These are phyloP conservation scores for Encephalitozoon intestinalis DNA, from an alignment of 371 early-diverging fungal genomes.

Conservation along the genomic window DNA sequence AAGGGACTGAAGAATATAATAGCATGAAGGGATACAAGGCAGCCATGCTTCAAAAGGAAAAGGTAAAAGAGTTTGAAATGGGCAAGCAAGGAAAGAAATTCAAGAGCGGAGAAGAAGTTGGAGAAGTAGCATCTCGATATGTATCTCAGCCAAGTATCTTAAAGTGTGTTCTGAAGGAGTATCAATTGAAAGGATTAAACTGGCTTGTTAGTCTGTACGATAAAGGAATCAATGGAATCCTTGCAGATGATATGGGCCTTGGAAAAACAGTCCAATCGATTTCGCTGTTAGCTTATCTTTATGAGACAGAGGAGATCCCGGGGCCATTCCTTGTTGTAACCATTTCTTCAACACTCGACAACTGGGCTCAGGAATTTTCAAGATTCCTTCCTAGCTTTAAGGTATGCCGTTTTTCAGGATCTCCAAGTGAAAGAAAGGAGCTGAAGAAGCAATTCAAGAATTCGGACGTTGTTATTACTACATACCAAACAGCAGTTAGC, in stretches of 20 bases:
- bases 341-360: conserved; percentile 84
- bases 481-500: conserved; percentile 77
- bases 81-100: not conserved
- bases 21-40: conserved; percentile 58
- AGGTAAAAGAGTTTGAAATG: not conserved
- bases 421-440: conserved; percentile 72
- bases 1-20: not conserved
- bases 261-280: conserved; percentile 93
- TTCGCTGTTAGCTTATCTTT: conserved; percentile 75
- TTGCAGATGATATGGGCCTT: conserved; percentile 92
- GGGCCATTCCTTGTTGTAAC: conserved; percentile 89
- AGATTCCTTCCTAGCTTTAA: conserved; percentile 78
- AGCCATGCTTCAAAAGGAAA: conserved; percentile 4
- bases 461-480: conserved; percentile 73
- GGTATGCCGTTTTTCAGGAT: conserved; percentile 81
- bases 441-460: conserved; percentile 64
- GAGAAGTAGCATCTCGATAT: not conserved
- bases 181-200: conserved; percentile 92
- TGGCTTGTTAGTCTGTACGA: conserved; percentile 92
- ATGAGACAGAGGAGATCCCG: conserved; percentile 71
- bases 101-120: not conserved
- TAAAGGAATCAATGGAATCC: conserved; percentile 87
- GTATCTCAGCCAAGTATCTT: conserved; percentile 71
- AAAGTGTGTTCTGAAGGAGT: conserved; percentile 72
- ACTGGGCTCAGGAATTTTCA: conserved; percentile 87